Evolutionary conservation across 2,329 filamentous ascomycete species (phyloP).

Genomic region (Ceratocystis cubensis): DNA sequence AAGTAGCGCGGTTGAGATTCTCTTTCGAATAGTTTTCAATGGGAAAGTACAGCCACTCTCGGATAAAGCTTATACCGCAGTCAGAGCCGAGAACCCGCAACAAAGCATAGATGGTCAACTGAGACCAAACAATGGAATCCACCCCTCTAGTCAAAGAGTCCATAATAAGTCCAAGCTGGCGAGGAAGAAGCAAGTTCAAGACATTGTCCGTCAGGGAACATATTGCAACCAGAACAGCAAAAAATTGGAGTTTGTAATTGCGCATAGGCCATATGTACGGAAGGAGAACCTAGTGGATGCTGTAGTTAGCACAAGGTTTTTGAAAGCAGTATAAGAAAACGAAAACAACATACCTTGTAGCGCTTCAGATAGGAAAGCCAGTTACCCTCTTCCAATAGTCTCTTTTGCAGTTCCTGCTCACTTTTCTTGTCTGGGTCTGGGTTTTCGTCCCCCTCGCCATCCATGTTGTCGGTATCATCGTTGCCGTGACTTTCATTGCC

Average conservation of each 20-base stretch:
- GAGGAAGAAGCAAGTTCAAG: slow-evolving; percentile 65
- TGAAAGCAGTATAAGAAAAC: not conserved
- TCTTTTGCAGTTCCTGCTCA: slow-evolving; percentile 45
- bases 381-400: slow-evolving; percentile 59
- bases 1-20: slow-evolving; percentile 42
- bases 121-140: slow-evolving; percentile 38
- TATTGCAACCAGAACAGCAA: slow-evolving; percentile 51
- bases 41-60: slow-evolving; percentile 45
- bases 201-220: slow-evolving; percentile 59
- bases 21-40: slow-evolving; percentile 46
- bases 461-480: slow-evolving; percentile 24
- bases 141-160: slow-evolving; percentile 48
- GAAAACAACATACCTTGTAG: slow-evolving; percentile 41
- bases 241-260: slow-evolving; percentile 52
- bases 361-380: slow-evolving; percentile 67
- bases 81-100: slow-evolving; percentile 43
- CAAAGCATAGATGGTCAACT: slow-evolving; percentile 39
- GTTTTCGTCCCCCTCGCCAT: slow-evolving; percentile 36
- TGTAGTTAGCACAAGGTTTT: slow-evolving; percentile 1
- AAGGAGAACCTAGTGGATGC: slow-evolving; percentile 47
- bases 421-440: slow-evolving; percentile 38
- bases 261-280: slow-evolving; percentile 68
- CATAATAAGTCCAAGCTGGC: slow-evolving; percentile 67
- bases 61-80: slow-evolving; percentile 41
- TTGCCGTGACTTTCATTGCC: not conserved